Base-by-base conservation (phyloP, 1,284 basidiomycete species). In the Veloboletus limbatus region DNA sequence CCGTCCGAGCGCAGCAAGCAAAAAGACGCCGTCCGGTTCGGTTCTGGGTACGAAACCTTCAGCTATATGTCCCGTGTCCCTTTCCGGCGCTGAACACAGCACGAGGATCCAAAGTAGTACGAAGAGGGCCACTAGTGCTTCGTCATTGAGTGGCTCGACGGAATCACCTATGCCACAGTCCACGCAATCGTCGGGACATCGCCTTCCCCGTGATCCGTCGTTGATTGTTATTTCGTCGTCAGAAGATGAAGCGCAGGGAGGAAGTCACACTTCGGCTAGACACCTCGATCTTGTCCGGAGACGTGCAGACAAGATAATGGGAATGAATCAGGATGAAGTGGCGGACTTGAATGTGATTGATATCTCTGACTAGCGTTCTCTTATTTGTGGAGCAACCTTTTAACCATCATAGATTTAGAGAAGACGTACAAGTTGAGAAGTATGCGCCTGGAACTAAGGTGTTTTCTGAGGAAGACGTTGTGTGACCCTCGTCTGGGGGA, bases 201-300 rank as follows among this genome's bases (percentile, higher is more conserved):
- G 51, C 6, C 22, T 42, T 7, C 46, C 47, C 6, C 63, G 60
- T 14, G 59, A 65, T 40, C 49, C 60, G 2, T 60, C 60, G 18
- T 50, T 65, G 31, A 51, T 63, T 14, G 4, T 60, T 11, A 52
- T 64, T 31, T 62, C 54, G 27, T 65, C 62, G 1, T 51, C 50
- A 5, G 62, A 53, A 21, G 56, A 53, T 11, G 62, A 63, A 43
- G 39, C 5, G 1, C 17, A 24, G 9, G n/a, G 21, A 27, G 13
- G 21, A 21, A n/a, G 16, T 9, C 18, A 18, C 3, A 7, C 40
- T 14, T 13, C 10, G 4, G 28, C 18, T 2, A 43, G 11, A 28
- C 47, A 43, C 8, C 40, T 47, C 17, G 3, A 49, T n/a, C 33
- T 38, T 39, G 33, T 38, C 40, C 45, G 43, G 40, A 49, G 45